Percentiles rank a stretch among this genome's conserved stretches.
Conservation (phyloP, 2,329 filamentous ascomycete genomes). For the Aureobasidium vineae region DNA sequence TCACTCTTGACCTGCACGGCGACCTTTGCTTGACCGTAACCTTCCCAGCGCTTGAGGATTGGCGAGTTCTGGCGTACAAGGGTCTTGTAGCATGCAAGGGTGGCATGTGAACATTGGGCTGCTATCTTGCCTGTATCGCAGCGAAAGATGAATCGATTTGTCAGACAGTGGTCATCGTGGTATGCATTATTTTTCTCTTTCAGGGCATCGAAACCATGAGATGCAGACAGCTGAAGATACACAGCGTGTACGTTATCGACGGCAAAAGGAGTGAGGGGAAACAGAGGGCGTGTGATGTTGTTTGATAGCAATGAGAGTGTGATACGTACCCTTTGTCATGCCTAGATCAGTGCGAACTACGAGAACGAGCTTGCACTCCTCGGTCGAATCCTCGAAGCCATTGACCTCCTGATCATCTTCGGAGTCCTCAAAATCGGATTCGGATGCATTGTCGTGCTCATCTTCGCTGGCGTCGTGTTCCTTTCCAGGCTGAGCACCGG, state of each 20-base stretch:
- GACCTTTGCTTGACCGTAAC: constrained; percentile 84
- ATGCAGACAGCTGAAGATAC: not conserved
- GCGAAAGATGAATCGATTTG: constrained; percentile 1
- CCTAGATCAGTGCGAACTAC: constrained; percentile 91
- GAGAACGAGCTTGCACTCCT: constrained; percentile 92
- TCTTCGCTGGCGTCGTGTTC: constrained; percentile 37
- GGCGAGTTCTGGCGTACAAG: constrained; percentile 59
- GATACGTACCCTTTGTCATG: constrained; percentile 83
- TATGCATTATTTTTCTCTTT: constrained; percentile 17
- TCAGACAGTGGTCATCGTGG: constrained; percentile 2
- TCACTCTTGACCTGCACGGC: constrained; percentile 85
- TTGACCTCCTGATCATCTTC: constrained; percentile 46
- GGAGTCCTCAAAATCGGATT: constrained; percentile 34
- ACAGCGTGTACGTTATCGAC: not conserved
- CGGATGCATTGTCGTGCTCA: constrained; percentile 41
- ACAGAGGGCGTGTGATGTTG: constrained; percentile 16
- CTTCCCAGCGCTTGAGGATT: constrained; percentile 82
- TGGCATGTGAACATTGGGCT: constrained; percentile 93
- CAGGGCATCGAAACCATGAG: constrained; percentile 1
- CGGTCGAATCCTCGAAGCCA: constrained; percentile 53
- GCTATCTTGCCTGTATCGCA: constrained; percentile 79
- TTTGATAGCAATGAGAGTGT: constrained; percentile 7
- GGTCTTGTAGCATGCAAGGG: constrained; percentile 92
- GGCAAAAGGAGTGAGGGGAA: not conserved
- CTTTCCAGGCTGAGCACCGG: constrained; percentile 28